Percentiles rank a stretch among this genome's conserved stretches.
phyloP scores from a whole-genome alignment of 2,329 filamentous ascomycete species.

The Myriosclerotinia curreyana region DNA sequence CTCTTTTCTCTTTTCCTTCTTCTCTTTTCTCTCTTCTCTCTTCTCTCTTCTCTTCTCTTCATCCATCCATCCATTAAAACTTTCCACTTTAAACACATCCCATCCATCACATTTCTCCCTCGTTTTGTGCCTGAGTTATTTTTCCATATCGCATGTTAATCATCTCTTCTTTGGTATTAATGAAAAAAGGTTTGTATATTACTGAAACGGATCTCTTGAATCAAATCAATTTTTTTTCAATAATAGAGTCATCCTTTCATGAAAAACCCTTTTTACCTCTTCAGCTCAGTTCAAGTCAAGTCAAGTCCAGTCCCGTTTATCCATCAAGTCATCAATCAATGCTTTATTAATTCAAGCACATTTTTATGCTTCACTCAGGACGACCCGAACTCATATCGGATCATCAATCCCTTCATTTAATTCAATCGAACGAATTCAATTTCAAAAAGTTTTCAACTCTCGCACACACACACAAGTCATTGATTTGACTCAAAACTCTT shows the following conservation, averaged over 20 bases:
- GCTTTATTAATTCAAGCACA: conserved; percentile 19
- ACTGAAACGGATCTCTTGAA: conserved; percentile 7
- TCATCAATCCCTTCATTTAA: conserved; percentile 33
- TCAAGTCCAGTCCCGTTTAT: neutral
- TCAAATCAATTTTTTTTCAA: neutral
- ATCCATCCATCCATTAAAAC: too few species aligned
- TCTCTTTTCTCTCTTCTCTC: too few species aligned
- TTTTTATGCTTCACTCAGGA: conserved; percentile 34
- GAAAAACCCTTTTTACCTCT: conserved; percentile 11
- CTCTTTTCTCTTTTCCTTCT: too few species aligned
- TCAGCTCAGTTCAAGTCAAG: neutral
- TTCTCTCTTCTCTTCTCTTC: too few species aligned
- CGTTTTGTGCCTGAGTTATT: conserved; percentile 1
- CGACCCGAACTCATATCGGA: conserved; percentile 36
- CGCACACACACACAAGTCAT: conserved; percentile 25
- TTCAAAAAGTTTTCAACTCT: conserved; percentile 5
- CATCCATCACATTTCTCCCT: neutral
- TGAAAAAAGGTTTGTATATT: conserved; percentile 20
- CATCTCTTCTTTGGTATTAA: conserved; percentile 23
- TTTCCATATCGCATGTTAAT: neutral
- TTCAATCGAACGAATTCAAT: conserved; percentile 29
- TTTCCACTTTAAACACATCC: too few species aligned
- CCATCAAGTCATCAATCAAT: conserved; percentile 6
- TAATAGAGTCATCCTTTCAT: conserved; percentile 14
- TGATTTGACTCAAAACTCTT: conserved; percentile 27